phyloP scores from a whole-genome alignment of 768 basidiomycete species.

The Sporobolomyces phaffii region DNA sequence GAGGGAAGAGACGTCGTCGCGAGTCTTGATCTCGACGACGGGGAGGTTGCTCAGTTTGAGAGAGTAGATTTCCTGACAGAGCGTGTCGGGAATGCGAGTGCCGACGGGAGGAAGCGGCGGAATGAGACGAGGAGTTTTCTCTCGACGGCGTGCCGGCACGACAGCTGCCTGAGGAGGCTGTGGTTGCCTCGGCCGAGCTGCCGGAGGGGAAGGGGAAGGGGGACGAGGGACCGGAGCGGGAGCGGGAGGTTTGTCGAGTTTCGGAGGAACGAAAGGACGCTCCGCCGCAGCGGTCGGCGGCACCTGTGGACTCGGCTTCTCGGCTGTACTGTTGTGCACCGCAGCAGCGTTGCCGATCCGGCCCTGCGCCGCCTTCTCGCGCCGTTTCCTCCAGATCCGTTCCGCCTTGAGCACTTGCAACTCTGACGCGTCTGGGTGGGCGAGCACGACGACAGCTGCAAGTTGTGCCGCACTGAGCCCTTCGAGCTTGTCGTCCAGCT shows the following conservation, averaged over 20 bases:
- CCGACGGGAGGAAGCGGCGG: conserved; percentile 5
- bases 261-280: too few species aligned
- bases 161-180: neutral
- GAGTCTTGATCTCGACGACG: neutral
- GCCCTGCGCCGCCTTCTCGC: conserved; percentile 16
- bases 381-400: conserved; percentile 4
- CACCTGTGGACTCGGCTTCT: too few species aligned
- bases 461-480: conserved; percentile 3
- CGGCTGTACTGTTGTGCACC: too few species aligned
- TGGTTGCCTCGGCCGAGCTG: neutral
- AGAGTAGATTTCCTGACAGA: neutral
- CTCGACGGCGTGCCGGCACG: neutral
- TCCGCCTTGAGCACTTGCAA: conserved; percentile 6
- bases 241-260: neutral
- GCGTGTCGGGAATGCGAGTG: neutral
- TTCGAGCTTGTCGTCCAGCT: neutral
- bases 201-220: neutral
- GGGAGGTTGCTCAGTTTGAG: conserved; percentile 13
- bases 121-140: neutral
- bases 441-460: neutral
- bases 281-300: too few species aligned
- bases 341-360: too few species aligned
- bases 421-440: conserved; percentile 18
- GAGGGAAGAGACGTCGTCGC: neutral
- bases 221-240: neutral